Evolutionary conservation across 805 yeast genomes (phyloP).

Genomic region (Limtongia smithiae): DNA sequence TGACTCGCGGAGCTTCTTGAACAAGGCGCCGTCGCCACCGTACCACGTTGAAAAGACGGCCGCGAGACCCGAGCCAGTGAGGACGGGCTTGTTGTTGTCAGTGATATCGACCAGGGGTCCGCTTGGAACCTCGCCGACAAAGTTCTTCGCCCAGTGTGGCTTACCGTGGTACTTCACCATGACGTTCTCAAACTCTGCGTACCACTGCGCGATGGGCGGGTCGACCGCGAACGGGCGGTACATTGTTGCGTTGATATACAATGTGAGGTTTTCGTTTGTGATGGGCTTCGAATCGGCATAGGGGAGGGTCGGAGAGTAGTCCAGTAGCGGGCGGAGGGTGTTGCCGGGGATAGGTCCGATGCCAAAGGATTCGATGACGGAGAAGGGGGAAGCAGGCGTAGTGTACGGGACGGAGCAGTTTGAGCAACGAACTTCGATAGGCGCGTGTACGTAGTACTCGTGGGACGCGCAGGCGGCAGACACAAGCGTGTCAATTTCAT

Average conservation of each 20-base stretch:
- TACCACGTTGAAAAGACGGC: constrained; percentile 71
- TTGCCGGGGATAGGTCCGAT: constrained; percentile 83
- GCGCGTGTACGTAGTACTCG: constrained; percentile 86
- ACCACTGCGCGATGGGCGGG: constrained; percentile 75
- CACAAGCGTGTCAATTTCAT: constrained; percentile 59
- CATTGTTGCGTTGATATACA: constrained; percentile 90
- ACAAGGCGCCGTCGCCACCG: constrained; percentile 62
- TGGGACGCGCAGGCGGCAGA: constrained; percentile 54
- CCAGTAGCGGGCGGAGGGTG: constrained; percentile 73
- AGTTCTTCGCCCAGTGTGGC: constrained; percentile 99
- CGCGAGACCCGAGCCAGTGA: constrained; percentile 77
- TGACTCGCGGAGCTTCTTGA: constrained; percentile 59
- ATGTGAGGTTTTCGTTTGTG: constrained; percentile 72
- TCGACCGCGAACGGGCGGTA: constrained; percentile 85
- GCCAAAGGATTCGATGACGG: constrained; percentile 15
- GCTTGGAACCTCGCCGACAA: constrained; percentile 56
- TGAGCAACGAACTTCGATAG: constrained; percentile 90
- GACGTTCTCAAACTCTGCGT: constrained; percentile 71
- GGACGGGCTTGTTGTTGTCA: constrained; percentile 43
- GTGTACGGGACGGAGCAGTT: constrained; percentile 52
- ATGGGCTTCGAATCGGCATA: constrained; percentile 49
- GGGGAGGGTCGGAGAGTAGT: constrained; percentile 67
- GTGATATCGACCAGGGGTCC: constrained; percentile 23
- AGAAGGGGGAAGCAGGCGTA: constrained; percentile 20
- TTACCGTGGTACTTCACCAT: constrained; percentile 78